These are phyloP conservation scores for Torulaspora delbrueckii DNA, from an alignment of 805 yeast genomes.

Conservation along the genomic window DNA sequence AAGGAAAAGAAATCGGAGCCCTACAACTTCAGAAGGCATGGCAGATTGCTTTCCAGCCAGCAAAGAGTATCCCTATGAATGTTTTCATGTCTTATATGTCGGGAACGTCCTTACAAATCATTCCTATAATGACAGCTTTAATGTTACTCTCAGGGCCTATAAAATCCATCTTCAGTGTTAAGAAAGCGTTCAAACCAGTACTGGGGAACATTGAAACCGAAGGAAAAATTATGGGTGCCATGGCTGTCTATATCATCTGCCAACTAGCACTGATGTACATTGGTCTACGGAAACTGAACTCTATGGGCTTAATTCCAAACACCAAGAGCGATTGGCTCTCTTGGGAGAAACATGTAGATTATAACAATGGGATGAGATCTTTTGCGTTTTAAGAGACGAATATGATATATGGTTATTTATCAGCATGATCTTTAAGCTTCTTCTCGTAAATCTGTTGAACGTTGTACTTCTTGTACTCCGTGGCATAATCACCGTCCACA, in stretches of 20 bases:
- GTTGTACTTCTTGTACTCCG: slow-evolving; percentile 62
- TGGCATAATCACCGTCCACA: slow-evolving; percentile 52
- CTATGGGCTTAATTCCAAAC: slow-evolving; percentile 89
- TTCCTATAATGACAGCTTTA: slow-evolving; percentile 84
- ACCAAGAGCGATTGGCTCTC: slow-evolving; percentile 86
- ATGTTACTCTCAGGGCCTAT: slow-evolving; percentile 78
- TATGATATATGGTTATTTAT: slow-evolving; percentile 5
- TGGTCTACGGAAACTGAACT: slow-evolving; percentile 79
- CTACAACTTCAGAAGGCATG: slow-evolving; percentile 62
- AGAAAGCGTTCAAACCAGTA: slow-evolving; percentile 49
- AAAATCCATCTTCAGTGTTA: slow-evolving; percentile 59
- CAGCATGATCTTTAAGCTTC: slow-evolving; percentile 23
- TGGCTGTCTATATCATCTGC: slow-evolving; percentile 44
- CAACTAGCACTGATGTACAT: slow-evolving; percentile 56
- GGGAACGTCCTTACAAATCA: slow-evolving; percentile 82
- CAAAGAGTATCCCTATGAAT: slow-evolving; percentile 86
- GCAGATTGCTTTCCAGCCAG: slow-evolving; percentile 80
- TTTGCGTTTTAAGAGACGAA: slow-evolving; percentile 20
- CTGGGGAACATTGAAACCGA: slow-evolving; percentile 34
- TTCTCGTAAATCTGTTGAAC: slow-evolving; percentile 70
- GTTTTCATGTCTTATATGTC: slow-evolving; percentile 87
- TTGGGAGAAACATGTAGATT: slow-evolving; percentile 55
- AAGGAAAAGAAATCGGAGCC: slow-evolving; percentile 6
- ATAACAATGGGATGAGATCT: slow-evolving; percentile 19
- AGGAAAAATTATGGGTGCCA: slow-evolving; percentile 35